These are phyloP conservation scores for Xylogone sp. DNA, from an alignment of 2,329 filamentous ascomycete genomes.

Conservation along the genomic window DNA sequence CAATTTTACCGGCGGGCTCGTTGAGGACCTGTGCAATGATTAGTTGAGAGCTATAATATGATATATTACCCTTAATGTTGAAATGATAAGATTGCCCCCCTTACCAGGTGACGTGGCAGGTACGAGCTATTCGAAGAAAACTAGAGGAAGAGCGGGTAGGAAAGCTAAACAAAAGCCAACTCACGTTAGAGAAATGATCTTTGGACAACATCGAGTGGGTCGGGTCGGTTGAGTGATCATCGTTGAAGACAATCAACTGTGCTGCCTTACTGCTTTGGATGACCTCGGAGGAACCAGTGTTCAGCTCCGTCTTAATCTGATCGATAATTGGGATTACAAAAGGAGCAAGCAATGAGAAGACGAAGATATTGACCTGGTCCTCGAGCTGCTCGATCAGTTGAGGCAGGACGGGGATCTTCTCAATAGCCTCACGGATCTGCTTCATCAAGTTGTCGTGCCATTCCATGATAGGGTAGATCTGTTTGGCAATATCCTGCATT, in stretches of 20 bases:
- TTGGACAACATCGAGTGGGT: constrained; percentile 96
- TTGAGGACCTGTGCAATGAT: constrained; percentile 60
- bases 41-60: too few relatives aligned
- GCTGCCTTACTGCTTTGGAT: constrained; percentile 80
- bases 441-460: constrained; percentile 90
- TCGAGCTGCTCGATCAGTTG: constrained; percentile 83
- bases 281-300: constrained; percentile 80
- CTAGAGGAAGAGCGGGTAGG: constrained; percentile 2
- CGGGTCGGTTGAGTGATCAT: constrained; percentile 73
- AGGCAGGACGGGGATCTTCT: constrained; percentile 80
- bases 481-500: constrained; percentile 65
- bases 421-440: constrained; percentile 70
- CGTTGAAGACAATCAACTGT: constrained; percentile 81
- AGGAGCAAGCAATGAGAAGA: constrained; percentile 87
- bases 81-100: too few relatives aligned
- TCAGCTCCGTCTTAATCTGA: constrained; percentile 83
- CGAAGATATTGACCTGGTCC: constrained; percentile 83
- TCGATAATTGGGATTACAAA: constrained; percentile 81
- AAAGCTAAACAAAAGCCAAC: not conserved
- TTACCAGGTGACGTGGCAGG: too few relatives aligned
- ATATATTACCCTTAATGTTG: not conserved
- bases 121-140: too few relatives aligned
- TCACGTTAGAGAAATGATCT: constrained; percentile 69
- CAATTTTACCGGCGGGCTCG: constrained; percentile 79
- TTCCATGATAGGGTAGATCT: constrained; percentile 86